Percentiles rank a stretch among this genome's conserved stretches.
phyloP scores from a whole-genome alignment of 441 rosid genomes.

The Hypseocharis bilobata region DNA sequence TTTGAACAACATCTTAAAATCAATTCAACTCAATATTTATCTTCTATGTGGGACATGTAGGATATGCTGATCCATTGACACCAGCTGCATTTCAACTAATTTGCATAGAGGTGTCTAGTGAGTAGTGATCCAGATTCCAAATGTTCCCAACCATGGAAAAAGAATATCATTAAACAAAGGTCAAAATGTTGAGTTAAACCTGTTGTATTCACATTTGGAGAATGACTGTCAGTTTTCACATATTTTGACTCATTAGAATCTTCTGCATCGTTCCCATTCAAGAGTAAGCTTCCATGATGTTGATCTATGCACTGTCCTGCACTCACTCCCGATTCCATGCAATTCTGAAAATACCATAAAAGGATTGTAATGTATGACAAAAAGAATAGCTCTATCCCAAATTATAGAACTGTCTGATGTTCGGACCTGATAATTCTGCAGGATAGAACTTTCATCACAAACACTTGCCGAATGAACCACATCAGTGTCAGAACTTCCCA shows the following conservation, averaged over 20 bases:
- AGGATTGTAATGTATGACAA: background rate
- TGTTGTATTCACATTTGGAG: slow-evolving; percentile 17
- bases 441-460: slow-evolving; percentile 5
- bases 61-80: too few relatives aligned
- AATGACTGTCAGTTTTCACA: background rate
- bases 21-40: background rate
- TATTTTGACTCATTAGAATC: slow-evolving; percentile 8
- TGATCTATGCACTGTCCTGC: background rate
- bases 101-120: too few relatives aligned
- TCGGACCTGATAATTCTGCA: slow-evolving; percentile 20
- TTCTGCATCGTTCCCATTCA: slow-evolving; percentile 12
- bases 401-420: background rate
- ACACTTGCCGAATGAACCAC: slow-evolving; percentile 12
- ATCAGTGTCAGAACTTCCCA: slow-evolving; percentile 3
- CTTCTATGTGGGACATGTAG: background rate
- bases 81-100: too few relatives aligned
- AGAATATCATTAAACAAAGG: background rate
- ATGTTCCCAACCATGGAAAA: background rate
- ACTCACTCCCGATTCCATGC: background rate
- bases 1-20: too few relatives aligned
- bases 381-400: background rate
- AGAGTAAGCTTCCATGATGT: slow-evolving; percentile 11
- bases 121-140: too few relatives aligned
- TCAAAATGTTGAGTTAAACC: slow-evolving; percentile 16
- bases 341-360: slow-evolving; percentile 2